phyloP scores from a whole-genome alignment of 2,329 filamentous ascomycete genomes.

The Aspergillus aculeatinus region DNA sequence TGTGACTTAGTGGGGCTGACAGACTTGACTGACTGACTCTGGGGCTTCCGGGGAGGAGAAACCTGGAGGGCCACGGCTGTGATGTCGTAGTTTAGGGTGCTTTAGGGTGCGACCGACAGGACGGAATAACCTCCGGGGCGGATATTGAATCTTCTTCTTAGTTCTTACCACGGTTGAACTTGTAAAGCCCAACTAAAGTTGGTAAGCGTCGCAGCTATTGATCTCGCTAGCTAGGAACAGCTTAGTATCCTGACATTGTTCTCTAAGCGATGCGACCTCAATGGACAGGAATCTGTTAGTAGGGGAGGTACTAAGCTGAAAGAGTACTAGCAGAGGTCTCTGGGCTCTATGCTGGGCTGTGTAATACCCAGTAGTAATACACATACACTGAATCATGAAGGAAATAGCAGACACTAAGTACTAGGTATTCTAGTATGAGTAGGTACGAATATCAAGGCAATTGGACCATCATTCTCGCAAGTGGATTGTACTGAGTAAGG shows the following conservation, averaged over 20 bases:
- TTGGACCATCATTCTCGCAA: neutral
- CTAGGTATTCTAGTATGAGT: no score
- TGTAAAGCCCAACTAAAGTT: constrained; percentile 2
- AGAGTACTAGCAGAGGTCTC: neutral
- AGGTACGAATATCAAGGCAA: neutral
- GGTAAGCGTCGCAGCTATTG: neutral
- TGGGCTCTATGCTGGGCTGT: neutral
- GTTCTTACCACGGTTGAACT: neutral
- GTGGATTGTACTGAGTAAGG: neutral
- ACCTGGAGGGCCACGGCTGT: neutral
- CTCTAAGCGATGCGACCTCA: constrained; percentile 8
- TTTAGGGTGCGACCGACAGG: neutral
- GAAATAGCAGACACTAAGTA: neutral
- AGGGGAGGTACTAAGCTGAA: constrained; percentile 2
- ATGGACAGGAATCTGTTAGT: constrained; percentile 2
- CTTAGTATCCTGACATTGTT: constrained; percentile 8
- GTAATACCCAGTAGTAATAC: neutral
- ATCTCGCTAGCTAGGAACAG: neutral
- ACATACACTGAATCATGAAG: neutral
- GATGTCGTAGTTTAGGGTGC: no score
- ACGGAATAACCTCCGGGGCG: neutral
- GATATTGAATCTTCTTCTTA: neutral
- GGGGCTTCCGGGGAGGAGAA: neutral
- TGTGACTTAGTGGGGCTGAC: neutral
- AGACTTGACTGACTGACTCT: constrained; percentile 1